Base-by-base conservation (phyloP, 805 yeast genomes). In the Pichia ethanolica region DNA sequence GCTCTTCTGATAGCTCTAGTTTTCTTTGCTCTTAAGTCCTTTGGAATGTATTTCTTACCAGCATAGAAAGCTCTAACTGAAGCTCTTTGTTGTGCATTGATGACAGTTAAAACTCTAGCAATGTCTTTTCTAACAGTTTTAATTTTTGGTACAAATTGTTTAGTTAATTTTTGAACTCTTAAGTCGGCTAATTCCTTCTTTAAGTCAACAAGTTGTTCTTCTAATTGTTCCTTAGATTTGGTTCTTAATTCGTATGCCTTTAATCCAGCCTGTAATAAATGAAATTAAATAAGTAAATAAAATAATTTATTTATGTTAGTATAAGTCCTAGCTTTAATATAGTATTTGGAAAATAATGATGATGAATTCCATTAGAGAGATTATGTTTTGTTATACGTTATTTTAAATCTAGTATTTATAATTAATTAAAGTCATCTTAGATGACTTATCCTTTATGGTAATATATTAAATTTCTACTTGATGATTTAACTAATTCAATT, bases 1-100 rank as follows among this genome's bases (percentile, higher is more conserved):
- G 83, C 82, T 83, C 98, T 87, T 87, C 99, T 91, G 77, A 91
- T 78, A 75, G 99, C 98, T 85, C 98, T 91, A 77, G 99, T 93
- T 86, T 93, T 88, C 91, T 93, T 93, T 67, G 89, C 96, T 81
- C 98, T 91, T 79, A 93, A 83, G 74, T 90, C 97, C 82, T 91
- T 90, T 81, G 99, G 98, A 74, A 82, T 80, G 84, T 82, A 86
- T 79, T 89, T 90, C 84, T 87, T 85, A 74, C 89, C 93, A 64
- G 82, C 81, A 91, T 90, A 90, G 82, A 87, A 85, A 71, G 85
- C 93, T 77, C 88, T 88, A 72, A 89, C 96, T 66, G 84, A 82
- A 63, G 85, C 89, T 80, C 99, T 89, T 79, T 89, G 96, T 81
- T 86, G 88, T 69, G 84, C 82, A 90, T 87, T 90, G 80, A 91